A percentile compares a stretch with the other conserved stretches of the same genome.
Evolutionary conservation across 228 moss, liverwort and hornwort species (phyloP).

Genomic region (Sphagnum fallax): DNA sequence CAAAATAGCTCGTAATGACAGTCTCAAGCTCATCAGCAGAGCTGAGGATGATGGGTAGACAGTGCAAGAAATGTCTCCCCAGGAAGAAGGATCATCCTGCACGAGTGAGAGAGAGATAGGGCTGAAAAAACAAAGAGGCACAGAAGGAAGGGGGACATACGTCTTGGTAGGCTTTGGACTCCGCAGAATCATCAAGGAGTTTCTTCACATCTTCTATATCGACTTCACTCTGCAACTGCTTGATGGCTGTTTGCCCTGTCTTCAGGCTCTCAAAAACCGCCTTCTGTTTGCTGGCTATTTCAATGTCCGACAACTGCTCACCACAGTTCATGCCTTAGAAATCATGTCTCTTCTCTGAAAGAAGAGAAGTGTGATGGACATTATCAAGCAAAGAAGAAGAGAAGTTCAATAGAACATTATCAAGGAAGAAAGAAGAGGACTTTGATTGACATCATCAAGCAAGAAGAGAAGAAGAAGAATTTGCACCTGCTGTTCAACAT

Average conservation of each 20-base stretch:
- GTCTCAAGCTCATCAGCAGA: background rate
- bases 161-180: slow-evolving; percentile 90
- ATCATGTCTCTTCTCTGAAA: background rate
- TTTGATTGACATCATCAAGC: background rate
- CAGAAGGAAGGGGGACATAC: slow-evolving; percentile 24
- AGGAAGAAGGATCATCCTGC: background rate
- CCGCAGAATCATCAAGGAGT: slow-evolving; percentile 80
- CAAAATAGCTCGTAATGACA: background rate
- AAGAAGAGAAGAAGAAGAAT: background rate
- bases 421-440: no score
- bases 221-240: slow-evolving; percentile 79
- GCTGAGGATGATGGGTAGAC: no score
- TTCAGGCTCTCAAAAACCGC: slow-evolving; percentile 84
- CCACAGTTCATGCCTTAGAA: background rate
- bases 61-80: no score
- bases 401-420: no score
- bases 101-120: background rate
- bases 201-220: slow-evolving; percentile 83
- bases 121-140: no score
- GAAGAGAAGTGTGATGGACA: background rate
- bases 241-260: slow-evolving; percentile 69
- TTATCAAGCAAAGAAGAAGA: background rate
- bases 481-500: slow-evolving; percentile 86
- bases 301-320: slow-evolving; percentile 80
- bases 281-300: slow-evolving; percentile 75